phyloP scores from a whole-genome alignment of 257 asterid species.

The Lycium barbarum region DNA sequence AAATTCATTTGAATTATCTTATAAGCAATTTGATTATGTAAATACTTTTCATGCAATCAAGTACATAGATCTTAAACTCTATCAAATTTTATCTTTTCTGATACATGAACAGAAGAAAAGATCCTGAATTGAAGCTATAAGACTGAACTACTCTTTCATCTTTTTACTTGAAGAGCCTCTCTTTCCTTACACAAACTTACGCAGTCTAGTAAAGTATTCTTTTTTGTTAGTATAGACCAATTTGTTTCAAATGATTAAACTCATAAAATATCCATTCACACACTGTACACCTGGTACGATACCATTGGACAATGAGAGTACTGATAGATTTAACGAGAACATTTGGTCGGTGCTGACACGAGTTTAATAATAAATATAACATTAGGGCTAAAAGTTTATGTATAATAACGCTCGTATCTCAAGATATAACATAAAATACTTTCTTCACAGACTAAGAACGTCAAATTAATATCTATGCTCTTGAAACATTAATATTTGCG shows the following conservation, averaged over 20 bases:
- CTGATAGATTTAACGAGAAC: not conserved
- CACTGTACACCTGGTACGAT: not conserved
- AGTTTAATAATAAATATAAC: not conserved
- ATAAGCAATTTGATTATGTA: too few relatives aligned
- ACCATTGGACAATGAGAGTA: not conserved
- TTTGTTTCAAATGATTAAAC: not conserved
- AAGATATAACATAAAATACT: not conserved
- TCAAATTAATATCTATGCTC: not conserved
- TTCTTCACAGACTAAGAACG: not conserved
- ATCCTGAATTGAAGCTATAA: too few relatives aligned
- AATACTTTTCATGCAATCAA: too few relatives aligned
- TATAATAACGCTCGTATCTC: not conserved
- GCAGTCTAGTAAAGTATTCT: too few relatives aligned
- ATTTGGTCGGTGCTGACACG: constrained; percentile 23
- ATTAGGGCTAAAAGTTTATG: too few relatives aligned
- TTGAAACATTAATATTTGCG: not conserved
- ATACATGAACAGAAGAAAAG: too few relatives aligned
- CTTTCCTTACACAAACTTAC: not conserved
- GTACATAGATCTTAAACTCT: too few relatives aligned
- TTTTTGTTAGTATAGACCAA: not conserved
- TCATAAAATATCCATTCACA: not conserved
- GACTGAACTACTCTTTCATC: too few relatives aligned
- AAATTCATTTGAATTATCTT: too few relatives aligned
- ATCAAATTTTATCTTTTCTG: too few relatives aligned
- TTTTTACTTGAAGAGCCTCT: too few relatives aligned